These are phyloP conservation scores for Tetratostichococcus sp. DNA, from an alignment of 139 green algal genomes.

Conservation along the genomic window DNA sequence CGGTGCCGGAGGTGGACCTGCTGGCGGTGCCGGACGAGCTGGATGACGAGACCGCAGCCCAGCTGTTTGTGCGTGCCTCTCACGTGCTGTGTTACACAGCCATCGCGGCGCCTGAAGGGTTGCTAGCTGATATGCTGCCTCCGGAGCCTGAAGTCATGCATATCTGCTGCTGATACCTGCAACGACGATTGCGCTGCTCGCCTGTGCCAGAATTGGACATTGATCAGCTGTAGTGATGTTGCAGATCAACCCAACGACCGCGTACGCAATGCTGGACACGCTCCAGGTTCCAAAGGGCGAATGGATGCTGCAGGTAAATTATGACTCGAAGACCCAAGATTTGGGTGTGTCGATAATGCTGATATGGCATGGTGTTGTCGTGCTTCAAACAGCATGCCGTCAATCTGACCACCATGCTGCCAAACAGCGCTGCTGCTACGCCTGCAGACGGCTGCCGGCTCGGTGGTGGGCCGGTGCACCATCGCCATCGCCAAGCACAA, in stretches of 20 bases:
- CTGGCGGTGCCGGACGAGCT: constrained; percentile 32
- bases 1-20: constrained; percentile 17
- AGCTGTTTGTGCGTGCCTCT: constrained; percentile 10
- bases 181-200: too few species aligned
- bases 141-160: neutral
- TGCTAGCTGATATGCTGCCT: neutral
- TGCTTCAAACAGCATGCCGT: too few species aligned
- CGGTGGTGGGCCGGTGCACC: neutral
- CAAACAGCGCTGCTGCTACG: too few species aligned
- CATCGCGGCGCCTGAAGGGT: too few species aligned
- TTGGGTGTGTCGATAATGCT: too few species aligned
- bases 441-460: neutral
- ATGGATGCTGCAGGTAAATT: constrained; percentile 21
- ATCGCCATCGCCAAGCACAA: neutral
- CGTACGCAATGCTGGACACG: constrained; percentile 37
- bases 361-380: too few species aligned
- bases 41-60: constrained; percentile 35
- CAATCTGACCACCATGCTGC: too few species aligned
- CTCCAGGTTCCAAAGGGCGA: constrained; percentile 29
- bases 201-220: too few species aligned
- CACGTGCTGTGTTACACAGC: too few species aligned
- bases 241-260: constrained; percentile 22
- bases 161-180: too few species aligned
- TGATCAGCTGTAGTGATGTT: neutral
- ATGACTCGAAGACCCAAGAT: too few species aligned